Percentiles rank a stretch among this genome's conserved stretches.
Evolutionary conservation across 2,329 filamentous ascomycete species (phyloP).

Genomic region (Apiospora aurea): DNA sequence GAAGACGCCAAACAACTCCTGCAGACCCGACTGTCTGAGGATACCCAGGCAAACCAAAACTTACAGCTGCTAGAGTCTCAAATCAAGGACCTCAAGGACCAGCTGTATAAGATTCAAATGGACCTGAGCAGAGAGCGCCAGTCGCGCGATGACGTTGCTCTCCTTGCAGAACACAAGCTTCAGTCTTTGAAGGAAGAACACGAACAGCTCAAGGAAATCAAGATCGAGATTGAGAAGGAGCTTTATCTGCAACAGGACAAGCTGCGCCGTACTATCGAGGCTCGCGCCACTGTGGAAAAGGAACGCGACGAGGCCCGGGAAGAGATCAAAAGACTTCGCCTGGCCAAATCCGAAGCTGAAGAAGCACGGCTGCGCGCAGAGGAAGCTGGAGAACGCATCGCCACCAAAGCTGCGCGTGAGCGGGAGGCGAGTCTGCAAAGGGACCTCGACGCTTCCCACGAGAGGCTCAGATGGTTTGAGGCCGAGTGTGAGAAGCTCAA

Average conservation of each 20-base stretch:
- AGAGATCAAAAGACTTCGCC: slow-evolving; percentile 82
- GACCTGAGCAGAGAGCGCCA: slow-evolving; percentile 92
- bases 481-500: slow-evolving; percentile 79
- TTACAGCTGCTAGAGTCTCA: slow-evolving; percentile 85
- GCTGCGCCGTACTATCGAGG: slow-evolving; percentile 83
- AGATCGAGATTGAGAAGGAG: slow-evolving; percentile 97
- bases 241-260: slow-evolving; percentile 95
- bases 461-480: slow-evolving; percentile 80
- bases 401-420: slow-evolving; percentile 80
- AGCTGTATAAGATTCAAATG: slow-evolving; percentile 84
- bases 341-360: slow-evolving; percentile 85
- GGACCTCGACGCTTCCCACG: slow-evolving; percentile 81
- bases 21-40: slow-evolving; percentile 87
- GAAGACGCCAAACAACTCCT: slow-evolving; percentile 86
- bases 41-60: slow-evolving; percentile 83
- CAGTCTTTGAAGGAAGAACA: slow-evolving; percentile 84
- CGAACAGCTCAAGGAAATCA: slow-evolving; percentile 86
- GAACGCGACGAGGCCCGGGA: slow-evolving; percentile 89
- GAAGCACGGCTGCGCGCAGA: slow-evolving; percentile 86
- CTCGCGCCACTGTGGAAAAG: slow-evolving; percentile 78
- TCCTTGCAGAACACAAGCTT: slow-evolving; percentile 89
- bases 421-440: slow-evolving; percentile 78
- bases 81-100: slow-evolving; percentile 83
- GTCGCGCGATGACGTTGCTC: slow-evolving; percentile 90
- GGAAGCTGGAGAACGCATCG: slow-evolving; percentile 77